phyloP scores from a whole-genome alignment of 176 grass and related monocot species.

The Pharus latifolius region DNA sequence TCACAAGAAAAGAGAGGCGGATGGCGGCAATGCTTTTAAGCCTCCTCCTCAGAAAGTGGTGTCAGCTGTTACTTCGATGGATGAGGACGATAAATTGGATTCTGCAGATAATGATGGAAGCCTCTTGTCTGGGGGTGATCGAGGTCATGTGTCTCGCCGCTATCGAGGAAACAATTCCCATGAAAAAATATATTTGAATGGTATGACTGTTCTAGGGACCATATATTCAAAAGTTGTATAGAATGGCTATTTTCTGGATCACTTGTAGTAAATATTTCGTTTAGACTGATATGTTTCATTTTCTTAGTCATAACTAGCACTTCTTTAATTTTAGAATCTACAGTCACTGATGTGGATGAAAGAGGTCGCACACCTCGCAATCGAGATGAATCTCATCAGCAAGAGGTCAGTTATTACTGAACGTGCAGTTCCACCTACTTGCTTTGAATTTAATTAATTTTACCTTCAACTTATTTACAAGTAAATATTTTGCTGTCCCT shows the following conservation, averaged over 20 bases:
- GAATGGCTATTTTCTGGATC: neutral
- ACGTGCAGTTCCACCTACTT: slow-evolving; percentile 10
- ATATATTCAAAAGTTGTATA: neutral
- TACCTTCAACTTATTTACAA: neutral
- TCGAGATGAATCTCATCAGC: slow-evolving; percentile 17
- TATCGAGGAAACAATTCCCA: slow-evolving; percentile 53
- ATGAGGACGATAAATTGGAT: slow-evolving; percentile 64
- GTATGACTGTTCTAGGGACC: slow-evolving; percentile 7
- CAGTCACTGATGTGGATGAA: slow-evolving; percentile 24
- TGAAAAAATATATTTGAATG: slow-evolving; percentile 35
- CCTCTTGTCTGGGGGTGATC: neutral
- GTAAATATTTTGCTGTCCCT: slow-evolving; percentile 1
- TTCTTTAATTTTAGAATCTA: slow-evolving; percentile 37
- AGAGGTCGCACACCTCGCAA: slow-evolving; percentile 15
- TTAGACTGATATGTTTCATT: neutral
- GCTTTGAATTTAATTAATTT: slow-evolving; percentile 9
- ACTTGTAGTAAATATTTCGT: neutral
- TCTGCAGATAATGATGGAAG: slow-evolving; percentile 21
- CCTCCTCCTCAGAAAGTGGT: slow-evolving; percentile 34
- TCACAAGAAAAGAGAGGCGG: slow-evolving; percentile 41
- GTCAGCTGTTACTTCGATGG: slow-evolving; percentile 32
- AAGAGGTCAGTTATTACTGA: slow-evolving; percentile 34
- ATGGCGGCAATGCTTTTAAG: slow-evolving; percentile 39
- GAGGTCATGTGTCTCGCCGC: slow-evolving; percentile 22
- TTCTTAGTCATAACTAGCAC: neutral